Evolutionary conservation across 306 rosid genomes (phyloP).

Genomic region (Prunus mume): DNA sequence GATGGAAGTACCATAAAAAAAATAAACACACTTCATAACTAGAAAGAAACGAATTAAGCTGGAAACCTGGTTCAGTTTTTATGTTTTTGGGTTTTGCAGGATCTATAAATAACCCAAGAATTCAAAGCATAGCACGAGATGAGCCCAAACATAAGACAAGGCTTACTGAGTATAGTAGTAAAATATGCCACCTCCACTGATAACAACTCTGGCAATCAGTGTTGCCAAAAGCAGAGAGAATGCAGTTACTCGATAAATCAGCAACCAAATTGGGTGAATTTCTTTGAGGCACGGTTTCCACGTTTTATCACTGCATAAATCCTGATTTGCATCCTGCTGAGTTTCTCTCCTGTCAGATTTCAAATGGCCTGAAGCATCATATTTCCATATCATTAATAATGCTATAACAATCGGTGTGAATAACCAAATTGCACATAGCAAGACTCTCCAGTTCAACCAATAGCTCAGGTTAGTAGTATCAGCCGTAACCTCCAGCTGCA

Average conservation of each 20-base stretch:
- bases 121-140: neutral
- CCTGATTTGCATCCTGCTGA: conserved; percentile 28
- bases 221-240: conserved; percentile 49
- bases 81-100: neutral
- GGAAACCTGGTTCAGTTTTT: neutral
- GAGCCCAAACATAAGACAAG: conserved; percentile 6
- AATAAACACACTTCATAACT: neutral
- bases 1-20: neutral
- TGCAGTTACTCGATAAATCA: conserved; percentile 54
- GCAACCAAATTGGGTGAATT: conserved; percentile 65
- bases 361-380: conserved; percentile 31
- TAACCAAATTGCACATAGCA: conserved; percentile 52
- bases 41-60: neutral
- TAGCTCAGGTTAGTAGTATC: conserved; percentile 57
- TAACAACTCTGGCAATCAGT: conserved; percentile 36
- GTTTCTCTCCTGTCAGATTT: conserved; percentile 35
- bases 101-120: neutral
- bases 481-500: conserved; percentile 38
- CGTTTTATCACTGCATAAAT: conserved; percentile 40
- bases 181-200: conserved; percentile 38
- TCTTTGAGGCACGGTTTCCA: conserved; percentile 73
- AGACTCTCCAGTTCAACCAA: conserved; percentile 79
- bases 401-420: conserved; percentile 44
- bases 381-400: conserved; percentile 42
- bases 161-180: conserved; percentile 82